Evolutionary conservation across 805 yeast genomes (phyloP), one percentile per base, ranked within the genome.

Genomic region (Wickerhamiella slavikovae): DNA sequence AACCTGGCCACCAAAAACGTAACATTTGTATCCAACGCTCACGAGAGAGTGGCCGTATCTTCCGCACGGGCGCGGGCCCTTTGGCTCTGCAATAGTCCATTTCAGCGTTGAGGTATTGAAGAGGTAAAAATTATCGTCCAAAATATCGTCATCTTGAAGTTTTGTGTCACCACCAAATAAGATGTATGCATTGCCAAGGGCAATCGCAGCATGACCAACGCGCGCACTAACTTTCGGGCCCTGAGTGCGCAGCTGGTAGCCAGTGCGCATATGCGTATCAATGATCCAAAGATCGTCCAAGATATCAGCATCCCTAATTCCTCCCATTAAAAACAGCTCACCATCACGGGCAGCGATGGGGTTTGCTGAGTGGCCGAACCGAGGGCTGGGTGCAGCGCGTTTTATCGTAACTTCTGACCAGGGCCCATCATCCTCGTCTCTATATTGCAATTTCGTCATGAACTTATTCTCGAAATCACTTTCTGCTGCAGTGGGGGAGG

Each of bases 101-200:
- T 71, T 71, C 37, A 68, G 58, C 2, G 83, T 68, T 29, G 73
- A 69, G 36, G 76, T 73, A 50, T 77, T 76, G 57, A 89, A 75
- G 43, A 89, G 63, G 50, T 89, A 89, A 35, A 89, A 58, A 47
- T 77, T 79, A 52, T 85, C 83, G 53, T 89, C 99, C 39, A 91
- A 71, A 33, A 67, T 69, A 45, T 75, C 80, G 21, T 82, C 73
- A 15, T 49, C 51, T 22, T 47, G 52, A 29, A 71, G 75, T 40
- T 66, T 65, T 1, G 96, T 89, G 48, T 89, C 98, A 44, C 99
- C 99, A 21, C 96, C 98, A 52, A 79, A 85, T 10, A 89, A 68
- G 26, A 89, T 82, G 44, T 74, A 89, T 1, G 96, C 96, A 46
- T 83, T 85, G 10, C 96, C 98, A 36, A 92, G 73, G 20, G 85